Evolutionary conservation across 768 basidiomycete genomes (phyloP), one percentile per base, ranked within the genome.

Genomic region (Nevesoporus exiguus): DNA sequence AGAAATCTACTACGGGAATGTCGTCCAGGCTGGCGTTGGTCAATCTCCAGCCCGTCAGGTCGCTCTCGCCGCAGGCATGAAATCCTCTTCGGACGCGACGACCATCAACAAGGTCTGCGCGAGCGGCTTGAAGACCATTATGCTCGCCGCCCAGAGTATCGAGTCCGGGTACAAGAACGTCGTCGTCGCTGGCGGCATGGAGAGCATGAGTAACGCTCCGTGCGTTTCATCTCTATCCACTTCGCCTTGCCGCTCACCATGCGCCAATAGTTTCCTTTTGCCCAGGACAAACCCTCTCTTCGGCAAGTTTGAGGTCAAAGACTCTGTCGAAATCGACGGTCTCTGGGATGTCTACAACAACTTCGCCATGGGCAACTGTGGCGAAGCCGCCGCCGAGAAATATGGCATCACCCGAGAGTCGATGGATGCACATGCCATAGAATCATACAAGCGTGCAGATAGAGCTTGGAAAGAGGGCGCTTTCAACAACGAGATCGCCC

Each of bases 61-160:
- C 51, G 93, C 87, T n/a, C 84, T 99, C 54, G 80, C 75, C 51
- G 81, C 94, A n/a, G 97, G 97, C 59, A 77, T 97, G 67, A 84
- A 80, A 58, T 71, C 85, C 10, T 80, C 79, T 52, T 95, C 96
- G 25, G 97, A 99, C 75, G 95, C 96, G 21, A 98, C 97, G 34
- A 99, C 97, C 46, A 86, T 99, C 77, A 99, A 99, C 84, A 99
- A 99, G 77, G 97, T 99, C 71, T 99, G 97, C 72, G 97, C 97
- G 6, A 94, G 91, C 50, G 97, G 97, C 57, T 77, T 99, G 81
- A 98, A 98, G 74, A 81, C 95, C 27, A 83, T 98, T 74, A 97
- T 93, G 73, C 79, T 98, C 58, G 97, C 93, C 52, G 81, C 93
- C 25, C 97, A 98, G 76, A 83, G 81, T 64, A 93, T 99, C 65